phyloP scores from a whole-genome alignment of 192 early-diverging fungal species.

The Coemansia sp. region DNA sequence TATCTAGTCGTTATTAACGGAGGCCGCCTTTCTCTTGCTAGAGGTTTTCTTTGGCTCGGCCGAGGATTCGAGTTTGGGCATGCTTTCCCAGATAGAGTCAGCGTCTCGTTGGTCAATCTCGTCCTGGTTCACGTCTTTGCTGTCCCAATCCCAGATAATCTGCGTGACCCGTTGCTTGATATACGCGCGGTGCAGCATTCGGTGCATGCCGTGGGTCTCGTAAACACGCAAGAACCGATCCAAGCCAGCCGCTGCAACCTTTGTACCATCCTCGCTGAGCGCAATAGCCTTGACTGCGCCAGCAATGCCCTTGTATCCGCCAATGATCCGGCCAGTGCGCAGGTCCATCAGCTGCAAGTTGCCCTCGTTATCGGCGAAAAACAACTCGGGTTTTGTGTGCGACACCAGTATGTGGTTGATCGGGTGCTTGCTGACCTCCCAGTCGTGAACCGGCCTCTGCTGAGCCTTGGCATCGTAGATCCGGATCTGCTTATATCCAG shows the following conservation, averaged over 20 bases:
- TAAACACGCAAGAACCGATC: constrained; percentile 79
- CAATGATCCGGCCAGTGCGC: constrained; percentile 55
- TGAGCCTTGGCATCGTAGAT: constrained; percentile 76
- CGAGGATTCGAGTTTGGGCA: constrained; percentile 23
- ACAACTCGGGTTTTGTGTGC: constrained; percentile 56
- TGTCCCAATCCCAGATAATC: constrained; percentile 62
- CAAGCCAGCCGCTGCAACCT: constrained; percentile 63
- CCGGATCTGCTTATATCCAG: constrained; percentile 74
- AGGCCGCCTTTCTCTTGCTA: constrained; percentile 11
- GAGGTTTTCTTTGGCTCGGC: background rate
- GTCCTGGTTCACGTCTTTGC: constrained; percentile 26
- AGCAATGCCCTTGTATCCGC: constrained; percentile 61
- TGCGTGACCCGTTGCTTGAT: constrained; percentile 71
- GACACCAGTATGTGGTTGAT: constrained; percentile 54
- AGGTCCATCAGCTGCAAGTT: constrained; percentile 62
- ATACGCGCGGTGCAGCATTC: constrained; percentile 65
- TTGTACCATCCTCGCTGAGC: constrained; percentile 55
- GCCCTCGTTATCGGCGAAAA: constrained; percentile 64
- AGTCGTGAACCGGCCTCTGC: constrained; percentile 66
- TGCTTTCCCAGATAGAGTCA: constrained; percentile 65
- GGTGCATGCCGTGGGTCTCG: constrained; percentile 55
- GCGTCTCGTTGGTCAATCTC: constrained; percentile 56
- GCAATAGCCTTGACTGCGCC: constrained; percentile 45
- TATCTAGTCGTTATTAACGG: background rate
- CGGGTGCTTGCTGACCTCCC: constrained; percentile 67